Evolutionary conservation across 2,329 filamentous ascomycete genomes (phyloP), one percentile per base, ranked within the genome.

Genomic region (Fusarium virguliforme): DNA sequence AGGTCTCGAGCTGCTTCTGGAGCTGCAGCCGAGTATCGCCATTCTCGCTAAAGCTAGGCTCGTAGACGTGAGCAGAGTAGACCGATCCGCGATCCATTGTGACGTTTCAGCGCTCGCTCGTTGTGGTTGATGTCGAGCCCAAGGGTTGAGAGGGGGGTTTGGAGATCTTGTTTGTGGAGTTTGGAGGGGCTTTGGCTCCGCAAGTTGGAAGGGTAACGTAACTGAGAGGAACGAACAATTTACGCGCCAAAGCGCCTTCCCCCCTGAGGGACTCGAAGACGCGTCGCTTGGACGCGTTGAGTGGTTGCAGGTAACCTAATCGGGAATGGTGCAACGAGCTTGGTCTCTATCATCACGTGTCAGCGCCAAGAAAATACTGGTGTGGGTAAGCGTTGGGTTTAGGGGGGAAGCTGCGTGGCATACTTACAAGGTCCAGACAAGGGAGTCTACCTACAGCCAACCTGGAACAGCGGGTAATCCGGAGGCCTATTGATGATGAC

Each of bases 71-170:
- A 75, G 95, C 86, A 5, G 94, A 92, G 82, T 95, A 98, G 56
- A 94, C 90, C 69, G 94, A 94, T 84, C 94, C 92, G 77, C 91
- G 89, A 87, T 99, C 95, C 94, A 97, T 97, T 62, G 67, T 69
- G 71, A 43, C 38, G 28, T 62, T 18, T 67, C 37, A 41, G 56
- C 51, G 35, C 46, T 61, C 7, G 60, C 40, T 32, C 51, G 18
- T 18, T 18, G 18, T 57, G 34, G 9, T 62, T 68, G 69, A 59
- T 70, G 10, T 22, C 32, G 50, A 62, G 57, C 65, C 43, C 43
- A 65, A 58, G 46, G 58, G 51, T 65, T 54, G 60, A 67, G 64
- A 65, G 68, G 53, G 51, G 34, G 60, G 59, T 65, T 61, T 70
- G 58, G 69, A 64, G 65, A 72, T 61, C 68, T 69, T 71, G 65